Conservation (phyloP, 1,139 yeast species). For the Candida buenavistaensis region DNA sequence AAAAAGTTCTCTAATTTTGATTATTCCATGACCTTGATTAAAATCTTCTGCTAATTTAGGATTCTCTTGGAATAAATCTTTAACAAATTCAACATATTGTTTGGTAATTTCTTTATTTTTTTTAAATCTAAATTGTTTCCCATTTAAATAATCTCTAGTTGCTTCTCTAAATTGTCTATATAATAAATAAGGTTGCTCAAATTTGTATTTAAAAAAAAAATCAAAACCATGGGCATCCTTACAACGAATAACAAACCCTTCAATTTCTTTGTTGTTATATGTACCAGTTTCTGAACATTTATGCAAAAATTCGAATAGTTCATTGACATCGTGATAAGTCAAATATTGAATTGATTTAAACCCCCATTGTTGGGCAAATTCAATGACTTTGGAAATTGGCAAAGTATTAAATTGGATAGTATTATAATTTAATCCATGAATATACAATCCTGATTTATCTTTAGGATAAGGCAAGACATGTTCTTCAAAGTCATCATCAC, state of each 20-base stretch:
- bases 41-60: conserved; percentile 48
- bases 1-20: conserved; percentile 64
- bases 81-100: conserved; percentile 67
- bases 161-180: conserved; percentile 91
- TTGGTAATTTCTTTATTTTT: conserved; percentile 61
- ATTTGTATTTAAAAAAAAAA: conserved; percentile 88
- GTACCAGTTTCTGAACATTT: conserved; percentile 67
- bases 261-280: conserved; percentile 71
- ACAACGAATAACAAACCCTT: conserved; percentile 90
- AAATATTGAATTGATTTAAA: conserved; percentile 58
- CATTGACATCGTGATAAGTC: conserved; percentile 32
- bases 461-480: conserved; percentile 78
- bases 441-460: conserved; percentile 74
- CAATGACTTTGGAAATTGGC: conserved; percentile 57
- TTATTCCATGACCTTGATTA: conserved; percentile 67
- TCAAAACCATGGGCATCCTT: conserved; percentile 22
- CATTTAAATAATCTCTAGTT: conserved; percentile 59
- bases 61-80: conserved; percentile 49
- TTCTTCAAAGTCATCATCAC: conserved; percentile 94
- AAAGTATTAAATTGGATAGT: conserved; percentile 62
- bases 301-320: conserved; percentile 53
- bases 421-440: conserved; percentile 86
- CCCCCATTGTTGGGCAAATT: conserved; percentile 71
- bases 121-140: conserved; percentile 38
- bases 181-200: conserved; percentile 91